These are phyloP conservation scores for Coprinopsis cinerea DNA, from an alignment of 768 basidiomycete genomes.

Conservation along the genomic window DNA sequence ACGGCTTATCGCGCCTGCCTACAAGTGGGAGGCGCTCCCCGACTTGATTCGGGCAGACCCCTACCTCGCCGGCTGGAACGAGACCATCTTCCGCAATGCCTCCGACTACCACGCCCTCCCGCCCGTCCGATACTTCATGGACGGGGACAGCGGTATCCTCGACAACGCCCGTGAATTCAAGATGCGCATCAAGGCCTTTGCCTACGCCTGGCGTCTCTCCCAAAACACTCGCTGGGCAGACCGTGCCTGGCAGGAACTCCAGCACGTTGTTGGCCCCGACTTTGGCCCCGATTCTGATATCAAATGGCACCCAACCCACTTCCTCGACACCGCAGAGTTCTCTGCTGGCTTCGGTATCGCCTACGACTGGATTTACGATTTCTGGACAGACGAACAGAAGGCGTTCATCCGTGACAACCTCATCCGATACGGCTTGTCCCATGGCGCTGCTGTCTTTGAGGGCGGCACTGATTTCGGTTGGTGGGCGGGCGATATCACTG, in stretches of 20 bases:
- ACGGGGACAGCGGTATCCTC: constrained; percentile 86
- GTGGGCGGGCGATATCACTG: constrained; percentile 70
- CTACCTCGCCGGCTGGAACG: constrained; percentile 87
- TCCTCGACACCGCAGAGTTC: constrained; percentile 91
- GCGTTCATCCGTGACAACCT: constrained; percentile 62
- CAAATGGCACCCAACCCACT: constrained; percentile 86
- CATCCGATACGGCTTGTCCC: constrained; percentile 69
- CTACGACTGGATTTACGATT: constrained; percentile 94
- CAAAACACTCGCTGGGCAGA: constrained; percentile 92
- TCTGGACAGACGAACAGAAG: constrained; percentile 73
- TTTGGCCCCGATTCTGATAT: constrained; percentile 59
- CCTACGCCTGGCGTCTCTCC: constrained; percentile 86
- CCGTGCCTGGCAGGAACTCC: constrained; percentile 75
- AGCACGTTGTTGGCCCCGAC: constrained; percentile 68
- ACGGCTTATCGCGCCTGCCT: constrained; percentile 82
- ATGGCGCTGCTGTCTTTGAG: constrained; percentile 53
- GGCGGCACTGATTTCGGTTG: constrained; percentile 48
- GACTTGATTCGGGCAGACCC: constrained; percentile 73
- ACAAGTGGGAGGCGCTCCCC: constrained; percentile 86
- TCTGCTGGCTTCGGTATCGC: constrained; percentile 85
- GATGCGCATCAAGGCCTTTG: constrained; percentile 85
- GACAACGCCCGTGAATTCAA: constrained; percentile 89
- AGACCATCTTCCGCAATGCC: constrained; percentile 86
- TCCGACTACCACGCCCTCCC: constrained; percentile 56
- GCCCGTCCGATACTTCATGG: constrained; percentile 67